Evolutionary conservation across 225 moss, liverwort and hornwort species (phyloP), one percentile per base, ranked within the genome.

Genomic region (Pleurozium schreberi): DNA sequence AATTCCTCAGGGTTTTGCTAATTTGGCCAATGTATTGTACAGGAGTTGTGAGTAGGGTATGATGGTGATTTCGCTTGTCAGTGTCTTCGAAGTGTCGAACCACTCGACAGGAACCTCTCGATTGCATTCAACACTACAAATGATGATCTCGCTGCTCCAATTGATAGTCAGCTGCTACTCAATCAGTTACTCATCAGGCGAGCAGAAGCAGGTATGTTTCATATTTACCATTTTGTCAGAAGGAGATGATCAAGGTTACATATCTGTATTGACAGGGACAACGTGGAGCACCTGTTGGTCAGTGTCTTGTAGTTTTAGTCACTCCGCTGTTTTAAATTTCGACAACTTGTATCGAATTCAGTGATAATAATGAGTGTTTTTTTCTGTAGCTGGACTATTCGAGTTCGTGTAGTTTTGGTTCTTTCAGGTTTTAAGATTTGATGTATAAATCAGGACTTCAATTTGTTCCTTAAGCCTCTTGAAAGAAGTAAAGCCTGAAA

Each of bases 141-240:
- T 50, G 38, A 91, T 82, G 90, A 90, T 67, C 83, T 85, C 84
- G 91, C 87, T 38, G 76, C 49, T 85, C 86, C 91, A 70, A 28
- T 91, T 73, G 93, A 95, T 88, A 86, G 60, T 85, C 91, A 85
- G 81, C 88, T 83, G 70, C 93, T 96, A 73, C 94, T 96, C 42
- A 95, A 96, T 82, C 96, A 96, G 71, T 87, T 94, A 55, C 91
- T 97, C 50, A 88, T 91, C 86, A 95, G 86, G 89, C 93, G 95
- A 81, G 96, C 95, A 58, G 96, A 96, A 88, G 92, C 96, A 95
- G 97, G 98, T 98, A 82, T 86, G 90, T 89, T 67, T 62, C 70
- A 28, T 68, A 23, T 70, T n/a, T 90, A 34, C 69, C 57, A 85
- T 75, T 30, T 28, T 81, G 8, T 86, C 83, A 42, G 26, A 49